Base-by-base conservation (phyloP, 1,139 yeast species). In the Geotrichum cucujoidarum region DNA sequence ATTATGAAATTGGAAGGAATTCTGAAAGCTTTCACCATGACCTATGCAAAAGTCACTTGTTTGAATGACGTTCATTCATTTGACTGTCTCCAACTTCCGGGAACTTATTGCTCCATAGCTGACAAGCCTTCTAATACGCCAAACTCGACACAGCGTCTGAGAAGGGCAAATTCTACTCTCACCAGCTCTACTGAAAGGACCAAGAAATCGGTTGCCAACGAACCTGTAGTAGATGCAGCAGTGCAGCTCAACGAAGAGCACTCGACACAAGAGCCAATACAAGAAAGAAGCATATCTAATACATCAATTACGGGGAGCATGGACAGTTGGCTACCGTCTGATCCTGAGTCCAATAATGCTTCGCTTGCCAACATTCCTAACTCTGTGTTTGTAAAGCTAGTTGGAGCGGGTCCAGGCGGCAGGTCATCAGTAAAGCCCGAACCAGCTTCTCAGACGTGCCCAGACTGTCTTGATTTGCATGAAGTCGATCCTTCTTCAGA, bases 51-150 rank as follows among this genome's bases (percentile, higher is more conserved):
- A 27, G 16, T 35, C 1, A 17, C 34, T 17, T 32, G 45, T 18
- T 16, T 42, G 16, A 42, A 18, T 6, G 45, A 42, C 24, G 33
- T 42, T 20, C 45, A 42, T 6, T 33, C 45, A 2, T 34, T 42
- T 17, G 45, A 42, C n/a, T 24, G 17, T 13, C 11, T 42, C 11
- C 32, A 34, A 14, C 17, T 40, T 16, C 22, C 29, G 4, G 31
- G 27, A 24, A 24, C 10, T 6, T 24, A 10, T 24, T 24, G 27
- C 10, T 6, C 10, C 10, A 24, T 6, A 24, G n/a, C 4, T n/a
- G 27, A 20, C 40, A 36, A 18, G 27, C 27, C 27, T 24, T 6
- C 10, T 24, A 10, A 24, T 10, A 24, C 27, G 10, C 10, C 10
- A 10, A n/a, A n/a, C n/a, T n/a, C n/a, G n/a, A n/a, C n/a, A n/a